phyloP scores from a whole-genome alignment of 495 filamentous ascomycete genomes.

The Parachaetomium inaequale region DNA sequence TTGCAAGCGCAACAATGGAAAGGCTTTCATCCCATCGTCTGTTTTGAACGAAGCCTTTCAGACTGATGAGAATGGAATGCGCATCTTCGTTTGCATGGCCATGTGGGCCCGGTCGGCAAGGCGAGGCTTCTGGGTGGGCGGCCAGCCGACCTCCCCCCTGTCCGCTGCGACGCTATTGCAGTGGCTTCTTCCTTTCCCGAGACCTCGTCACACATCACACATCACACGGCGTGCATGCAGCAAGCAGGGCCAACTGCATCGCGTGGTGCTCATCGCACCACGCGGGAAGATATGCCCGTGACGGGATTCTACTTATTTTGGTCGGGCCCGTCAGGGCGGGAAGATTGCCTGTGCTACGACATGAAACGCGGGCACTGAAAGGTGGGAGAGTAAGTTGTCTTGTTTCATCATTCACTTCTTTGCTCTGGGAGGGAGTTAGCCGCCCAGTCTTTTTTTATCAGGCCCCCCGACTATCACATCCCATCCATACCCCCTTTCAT shows the following conservation, averaged over 20 bases:
- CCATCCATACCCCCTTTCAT: conserved; percentile 2
- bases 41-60: no score
- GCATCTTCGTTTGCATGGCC: neutral
- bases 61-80: no score
- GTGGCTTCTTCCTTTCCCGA: conserved; percentile 1
- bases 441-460: conserved; percentile 31
- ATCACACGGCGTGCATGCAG: conserved; percentile 9
- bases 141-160: conserved; percentile 17
- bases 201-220: conserved; percentile 19
- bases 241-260: neutral
- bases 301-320: conserved; percentile 11
- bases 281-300: neutral
- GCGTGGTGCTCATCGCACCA: neutral
- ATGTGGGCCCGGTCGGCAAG: neutral
- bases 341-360: neutral
- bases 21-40: no score
- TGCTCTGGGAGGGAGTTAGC: conserved; percentile 9
- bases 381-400: neutral
- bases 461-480: neutral
- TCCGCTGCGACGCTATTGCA: neutral
- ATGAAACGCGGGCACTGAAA: conserved; percentile 9
- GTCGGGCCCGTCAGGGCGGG: neutral
- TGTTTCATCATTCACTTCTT: conserved; percentile 17
- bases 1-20: no score
- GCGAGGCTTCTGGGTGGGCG: no score